Base-by-base conservation (phyloP, 768 basidiomycete species). In the Mycena olivaceomarginata region DNA sequence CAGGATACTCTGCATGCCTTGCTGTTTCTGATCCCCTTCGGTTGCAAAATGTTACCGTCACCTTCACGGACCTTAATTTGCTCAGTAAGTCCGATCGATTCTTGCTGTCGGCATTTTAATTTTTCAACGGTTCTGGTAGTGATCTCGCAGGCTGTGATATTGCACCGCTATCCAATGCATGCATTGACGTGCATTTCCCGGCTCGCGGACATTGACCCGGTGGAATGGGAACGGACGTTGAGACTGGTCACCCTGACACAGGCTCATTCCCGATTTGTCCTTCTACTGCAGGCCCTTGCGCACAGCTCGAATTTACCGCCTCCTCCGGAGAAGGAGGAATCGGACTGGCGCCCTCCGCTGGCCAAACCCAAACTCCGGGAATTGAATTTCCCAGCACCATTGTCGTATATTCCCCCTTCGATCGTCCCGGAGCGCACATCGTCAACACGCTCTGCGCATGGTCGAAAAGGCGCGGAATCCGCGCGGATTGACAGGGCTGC, bases 311-410 rank as follows among this genome's bases (percentile, higher is more conserved):
- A 84, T 25, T 80, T 88, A 8, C 87, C 91, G 16, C 81, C 91
- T 8, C 88, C 88, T 12, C 81, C 86, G 16, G 92, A 92, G 71
- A 84, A 84, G 16, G 90, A 91, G 65, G 88, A 90, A 70, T 77
- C 62, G 46, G 83, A 79, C 56, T 82, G 81, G 66, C 81, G 76
- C 56, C 83, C 87, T 6, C 85, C 82, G 71, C 78, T 80, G 43
- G 81, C 83, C 1, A 79, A 81, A 9, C 83, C 85, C 39, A 81
- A 84, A 22, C 79, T 89, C 20, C 88, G 92, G 62, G 92, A 95
- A 77, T 89, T 96, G 72, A 91, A 89, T 11, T 96, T 96, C 83
- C 95, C 95, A 31, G 91, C 94, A 8, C 95, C 95, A 0, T 87
- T 96, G 6, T 93, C 93, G 16, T 92, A 90, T 76, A 74, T 81